Evolutionary conservation across 73 alveolate species (phyloP), one percentile per base, ranked within the genome.

Genomic region (Uronychia setigera): DNA sequence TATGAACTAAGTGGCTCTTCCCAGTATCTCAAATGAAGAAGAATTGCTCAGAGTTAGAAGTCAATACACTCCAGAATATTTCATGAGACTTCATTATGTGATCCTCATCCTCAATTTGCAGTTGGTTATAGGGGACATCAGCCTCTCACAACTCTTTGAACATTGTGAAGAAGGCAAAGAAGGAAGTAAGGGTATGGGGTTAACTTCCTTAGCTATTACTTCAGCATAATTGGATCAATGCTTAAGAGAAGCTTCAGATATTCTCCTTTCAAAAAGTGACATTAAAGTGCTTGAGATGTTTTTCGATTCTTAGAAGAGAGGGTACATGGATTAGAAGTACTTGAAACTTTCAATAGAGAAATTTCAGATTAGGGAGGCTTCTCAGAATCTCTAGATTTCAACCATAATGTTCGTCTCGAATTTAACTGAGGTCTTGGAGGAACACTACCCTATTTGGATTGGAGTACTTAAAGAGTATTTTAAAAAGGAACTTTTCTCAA

Each of bases 101-200:
- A 5, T 46, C 67, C 5, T 46, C n/a, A 46, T 46, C 67, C 67
- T 46, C n/a, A 46, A 19, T 19, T 11, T 19, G 5, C 67, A 46
- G 67, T 19, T 46, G 67, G 19, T 19, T 11, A 46, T 46, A 46
- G 67, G 67, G 67, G 67, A 46, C 67, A 46, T 19, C 67, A 46
- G 19, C 67, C 67, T 46, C n/a, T 5, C n/a, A 5, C 19, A 46
- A 19, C 67, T 46, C n/a, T 46, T 46, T 46, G 67, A 46, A 19
- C 67, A 46, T 19, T 46, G 67, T 46, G 67, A 46, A 11, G 67
- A 5, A 5, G n/a, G 19, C 67, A 46, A 46, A 19, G 67, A 46
- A 46, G 67, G 67, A 46, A n/a, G n/a, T n/a, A n/a, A n/a, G n/a
- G 67, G 67, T 46, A 46, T 46, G n/a, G 67, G n/a, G n/a, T 46